Conservation (phyloP, 2,329 filamentous ascomycete genomes). For the Penicillium fuscoglaucum region DNA sequence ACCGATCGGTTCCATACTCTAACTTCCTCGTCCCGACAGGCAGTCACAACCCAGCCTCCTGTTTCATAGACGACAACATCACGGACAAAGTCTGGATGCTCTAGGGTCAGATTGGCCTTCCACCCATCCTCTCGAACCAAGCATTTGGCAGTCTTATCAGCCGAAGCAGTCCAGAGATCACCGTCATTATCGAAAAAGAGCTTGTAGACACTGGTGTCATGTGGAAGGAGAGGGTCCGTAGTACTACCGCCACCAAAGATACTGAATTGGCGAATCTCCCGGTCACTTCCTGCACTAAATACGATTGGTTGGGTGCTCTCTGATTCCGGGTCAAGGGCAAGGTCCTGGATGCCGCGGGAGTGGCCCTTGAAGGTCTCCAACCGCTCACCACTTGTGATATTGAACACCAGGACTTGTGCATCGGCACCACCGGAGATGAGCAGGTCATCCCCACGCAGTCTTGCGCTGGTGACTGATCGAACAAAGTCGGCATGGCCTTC, state of each 20-base stretch:
- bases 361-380: constrained; percentile 78
- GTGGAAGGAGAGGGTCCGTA: constrained; percentile 67
- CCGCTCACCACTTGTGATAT: constrained; percentile 64
- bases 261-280: constrained; percentile 69
- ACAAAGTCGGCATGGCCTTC: constrained; percentile 88
- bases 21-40: constrained; percentile 86
- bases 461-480: constrained; percentile 70
- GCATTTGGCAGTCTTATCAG: constrained; percentile 84
- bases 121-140: constrained; percentile 69
- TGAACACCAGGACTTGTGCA: constrained; percentile 81
- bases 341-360: constrained; percentile 73
- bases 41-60: constrained; percentile 78
- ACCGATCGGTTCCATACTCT: constrained; percentile 77
- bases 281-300: constrained; percentile 78
- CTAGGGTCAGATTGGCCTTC: constrained; percentile 68
- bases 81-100: constrained; percentile 87
- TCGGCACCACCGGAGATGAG: constrained; percentile 77
- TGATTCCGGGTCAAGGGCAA: constrained; percentile 68
- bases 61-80: constrained; percentile 70
- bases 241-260: constrained; percentile 40
- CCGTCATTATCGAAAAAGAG: constrained; percentile 70
- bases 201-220: constrained; percentile 88
- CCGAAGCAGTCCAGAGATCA: constrained; percentile 90
- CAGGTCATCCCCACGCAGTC: constrained; percentile 59
- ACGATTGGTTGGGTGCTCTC: constrained; percentile 52